These are phyloP conservation scores for Crithidia thermophila DNA, from an alignment of 208 protist species.

Conservation along the genomic window DNA sequence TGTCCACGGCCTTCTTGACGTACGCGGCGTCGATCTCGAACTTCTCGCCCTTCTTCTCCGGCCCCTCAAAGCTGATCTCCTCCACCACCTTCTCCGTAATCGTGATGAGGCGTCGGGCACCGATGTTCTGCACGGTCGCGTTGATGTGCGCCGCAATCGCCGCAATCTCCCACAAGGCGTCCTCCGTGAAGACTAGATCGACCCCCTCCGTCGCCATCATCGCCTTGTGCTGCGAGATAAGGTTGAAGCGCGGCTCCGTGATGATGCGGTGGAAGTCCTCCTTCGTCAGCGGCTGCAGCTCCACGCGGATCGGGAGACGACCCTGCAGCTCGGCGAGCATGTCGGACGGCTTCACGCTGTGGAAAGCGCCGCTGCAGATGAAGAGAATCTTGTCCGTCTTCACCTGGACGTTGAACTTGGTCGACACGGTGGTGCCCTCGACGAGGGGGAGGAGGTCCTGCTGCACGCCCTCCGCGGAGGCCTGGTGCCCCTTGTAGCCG, in stretches of 20 bases:
- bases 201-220: conserved; percentile 97
- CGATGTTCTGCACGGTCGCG: conserved; percentile 97
- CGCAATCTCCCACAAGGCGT: conserved; percentile 95
- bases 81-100: conserved; percentile 97
- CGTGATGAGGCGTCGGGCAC: conserved; percentile 97
- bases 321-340: conserved; percentile 97
- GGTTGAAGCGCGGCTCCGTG: conserved; percentile 98
- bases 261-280: conserved; percentile 97
- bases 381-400: conserved; percentile 99
- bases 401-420: conserved; percentile 96
- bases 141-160: conserved; percentile 96
- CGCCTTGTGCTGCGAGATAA: conserved; percentile 94
- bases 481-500: conserved; percentile 92
- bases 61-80: conserved; percentile 95
- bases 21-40: conserved; percentile 90
- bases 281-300: conserved; percentile 96
- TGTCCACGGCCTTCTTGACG: conserved; percentile 89
- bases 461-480: conserved; percentile 97
- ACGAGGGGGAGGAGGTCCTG: conserved; percentile 98
- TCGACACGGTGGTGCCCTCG: conserved; percentile 97
- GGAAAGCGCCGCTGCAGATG: conserved; percentile 98
- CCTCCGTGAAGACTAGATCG: conserved; percentile 94
- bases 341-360: conserved; percentile 94
- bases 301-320: conserved; percentile 97
- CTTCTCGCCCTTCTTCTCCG: conserved; percentile 82